Percentiles rank a stretch among this genome's conserved stretches.
phyloP scores from a whole-genome alignment of 305 asterid genomes.

The Solanum hybrid region DNA sequence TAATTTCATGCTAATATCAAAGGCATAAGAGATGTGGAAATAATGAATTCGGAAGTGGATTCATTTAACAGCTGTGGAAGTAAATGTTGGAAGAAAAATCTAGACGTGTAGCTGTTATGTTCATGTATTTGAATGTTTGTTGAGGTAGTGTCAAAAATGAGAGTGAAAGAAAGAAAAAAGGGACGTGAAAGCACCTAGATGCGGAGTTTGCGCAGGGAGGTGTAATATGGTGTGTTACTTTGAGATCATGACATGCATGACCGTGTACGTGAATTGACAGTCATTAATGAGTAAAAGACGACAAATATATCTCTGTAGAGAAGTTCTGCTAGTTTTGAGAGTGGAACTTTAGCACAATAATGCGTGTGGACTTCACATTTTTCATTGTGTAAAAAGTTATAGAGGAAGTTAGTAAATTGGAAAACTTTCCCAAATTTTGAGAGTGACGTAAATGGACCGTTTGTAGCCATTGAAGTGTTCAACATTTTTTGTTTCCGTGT shows the following conservation, averaged over 20 bases:
- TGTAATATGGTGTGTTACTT: background rate
- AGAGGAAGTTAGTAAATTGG: background rate
- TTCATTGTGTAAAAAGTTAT: background rate
- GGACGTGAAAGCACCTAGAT: background rate
- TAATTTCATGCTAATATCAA: background rate
- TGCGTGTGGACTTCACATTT: background rate
- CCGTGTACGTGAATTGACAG: background rate
- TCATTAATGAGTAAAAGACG: background rate
- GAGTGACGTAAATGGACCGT: background rate
- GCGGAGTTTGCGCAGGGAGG: background rate
- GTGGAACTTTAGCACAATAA: background rate
- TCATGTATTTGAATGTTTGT: background rate
- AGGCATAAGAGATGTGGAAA: background rate
- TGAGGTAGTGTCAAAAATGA: background rate
- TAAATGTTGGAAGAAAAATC: conserved; percentile 1
- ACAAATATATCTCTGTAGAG: background rate
- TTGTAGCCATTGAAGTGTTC: background rate
- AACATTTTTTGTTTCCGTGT: background rate
- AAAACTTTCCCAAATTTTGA: conserved; percentile 1
- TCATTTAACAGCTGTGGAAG: background rate
- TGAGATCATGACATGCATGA: background rate
- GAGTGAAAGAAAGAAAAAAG: background rate
- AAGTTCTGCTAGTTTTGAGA: background rate
- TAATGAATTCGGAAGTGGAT: background rate
- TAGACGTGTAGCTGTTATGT: background rate